Conservation (phyloP, 1,284 basidiomycete species). For the Apiotrichum gamsii region DNA sequence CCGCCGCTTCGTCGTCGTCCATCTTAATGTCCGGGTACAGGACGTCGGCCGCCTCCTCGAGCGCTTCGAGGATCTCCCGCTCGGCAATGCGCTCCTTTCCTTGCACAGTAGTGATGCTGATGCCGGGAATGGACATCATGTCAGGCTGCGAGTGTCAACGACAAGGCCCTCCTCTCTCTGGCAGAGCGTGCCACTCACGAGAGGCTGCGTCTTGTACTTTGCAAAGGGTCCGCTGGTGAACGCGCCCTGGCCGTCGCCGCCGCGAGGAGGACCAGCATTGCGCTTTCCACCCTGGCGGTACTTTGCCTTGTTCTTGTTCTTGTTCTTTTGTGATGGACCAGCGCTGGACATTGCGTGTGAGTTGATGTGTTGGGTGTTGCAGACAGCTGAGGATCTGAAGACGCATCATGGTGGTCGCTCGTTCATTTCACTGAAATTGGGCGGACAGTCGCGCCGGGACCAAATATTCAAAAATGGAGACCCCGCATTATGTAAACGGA, state of each 20-base stretch:
- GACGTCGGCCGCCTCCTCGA: conserved; percentile 40
- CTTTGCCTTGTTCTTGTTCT: conserved; percentile 1
- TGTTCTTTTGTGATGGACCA: not conserved
- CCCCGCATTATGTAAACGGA: too few species aligned
- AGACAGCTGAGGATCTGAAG: too few species aligned
- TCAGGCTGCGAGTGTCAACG: conserved; percentile 22
- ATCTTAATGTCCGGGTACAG: conserved; percentile 34
- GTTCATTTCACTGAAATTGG: too few species aligned
- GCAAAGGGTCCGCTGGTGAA: conserved; percentile 11
- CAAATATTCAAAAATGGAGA: too few species aligned
- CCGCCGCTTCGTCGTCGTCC: conserved; percentile 12
- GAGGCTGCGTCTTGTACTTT: conserved; percentile 14
- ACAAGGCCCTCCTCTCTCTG: not conserved
- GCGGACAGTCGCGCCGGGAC: too few species aligned
- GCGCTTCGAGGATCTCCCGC: conserved; percentile 35
- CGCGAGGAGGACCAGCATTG: conserved; percentile 5
- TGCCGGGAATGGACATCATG: conserved; percentile 30
- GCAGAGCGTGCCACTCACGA: conserved; percentile 1
- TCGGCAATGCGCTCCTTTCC: conserved; percentile 39
- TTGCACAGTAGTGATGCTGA: conserved; percentile 33
- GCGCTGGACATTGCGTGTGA: not conserved
- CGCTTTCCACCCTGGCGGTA: not conserved
- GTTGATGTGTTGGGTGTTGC: not conserved
- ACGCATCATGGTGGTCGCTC: too few species aligned
- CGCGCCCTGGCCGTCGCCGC: conserved; percentile 15